These are phyloP conservation scores for Apiospora phragmitis DNA, from an alignment of 2,329 filamentous ascomycete species.

Conservation along the genomic window DNA sequence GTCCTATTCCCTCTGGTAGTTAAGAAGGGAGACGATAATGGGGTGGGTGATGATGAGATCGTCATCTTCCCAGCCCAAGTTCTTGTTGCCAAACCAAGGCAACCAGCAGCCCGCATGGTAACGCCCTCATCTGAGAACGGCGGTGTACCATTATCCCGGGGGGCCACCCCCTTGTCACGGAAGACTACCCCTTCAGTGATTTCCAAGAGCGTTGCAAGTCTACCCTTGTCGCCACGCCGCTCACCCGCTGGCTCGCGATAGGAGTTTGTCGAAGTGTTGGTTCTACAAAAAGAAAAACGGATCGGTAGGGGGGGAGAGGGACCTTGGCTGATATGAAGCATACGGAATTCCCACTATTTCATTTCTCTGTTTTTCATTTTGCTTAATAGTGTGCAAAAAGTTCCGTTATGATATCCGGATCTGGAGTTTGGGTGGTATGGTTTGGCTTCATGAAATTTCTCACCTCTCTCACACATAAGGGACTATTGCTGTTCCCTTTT, in stretches of 20 bases:
- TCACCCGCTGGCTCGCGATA: neutral
- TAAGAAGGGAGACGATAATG: conserved; percentile 89
- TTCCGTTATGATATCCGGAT: conserved; percentile 8
- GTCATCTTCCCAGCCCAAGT: conserved; percentile 96
- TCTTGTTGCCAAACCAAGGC: conserved; percentile 63
- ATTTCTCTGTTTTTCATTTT: neutral
- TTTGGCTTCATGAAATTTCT: neutral
- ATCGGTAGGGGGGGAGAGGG: neutral
- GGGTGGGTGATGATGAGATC: conserved; percentile 88
- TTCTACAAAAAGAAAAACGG: neutral
- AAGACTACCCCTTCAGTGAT: conserved; percentile 22
- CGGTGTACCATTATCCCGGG: conserved; percentile 39
- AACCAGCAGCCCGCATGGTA: conserved; percentile 36
- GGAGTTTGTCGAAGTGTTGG: neutral
- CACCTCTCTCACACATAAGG: neutral
- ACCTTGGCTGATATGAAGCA: neutral
- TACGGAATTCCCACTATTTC: neutral
- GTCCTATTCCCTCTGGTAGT: conserved; percentile 96
- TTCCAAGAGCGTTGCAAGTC: conserved; percentile 22
- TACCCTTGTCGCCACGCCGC: conserved; percentile 3
- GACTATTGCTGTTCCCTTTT: conserved; percentile 13
- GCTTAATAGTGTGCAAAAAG: neutral
- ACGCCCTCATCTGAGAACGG: conserved; percentile 55
- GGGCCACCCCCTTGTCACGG: conserved; percentile 30
- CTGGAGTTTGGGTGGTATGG: conserved; percentile 1